Conservation (phyloP, 805 yeast species). For the Starmerella etchellsii region DNA sequence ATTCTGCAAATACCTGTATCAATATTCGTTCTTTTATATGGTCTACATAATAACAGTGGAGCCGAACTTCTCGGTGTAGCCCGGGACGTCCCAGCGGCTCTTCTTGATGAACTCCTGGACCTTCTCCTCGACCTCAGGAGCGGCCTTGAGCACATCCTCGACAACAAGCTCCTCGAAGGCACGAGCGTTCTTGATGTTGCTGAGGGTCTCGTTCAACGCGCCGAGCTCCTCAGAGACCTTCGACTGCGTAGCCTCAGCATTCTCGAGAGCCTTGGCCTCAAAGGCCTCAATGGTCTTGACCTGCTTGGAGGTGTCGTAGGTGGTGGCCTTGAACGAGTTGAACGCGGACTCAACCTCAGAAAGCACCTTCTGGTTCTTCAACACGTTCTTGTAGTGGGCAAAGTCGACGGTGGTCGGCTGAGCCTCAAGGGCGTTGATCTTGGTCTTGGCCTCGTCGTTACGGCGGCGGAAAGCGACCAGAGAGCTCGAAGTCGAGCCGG, state of each 20-base stretch:
- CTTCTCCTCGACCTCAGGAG: slow-evolving; percentile 96
- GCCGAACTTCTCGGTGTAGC: slow-evolving; percentile 97
- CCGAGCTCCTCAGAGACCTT: slow-evolving; percentile 76
- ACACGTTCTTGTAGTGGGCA: slow-evolving; percentile 57
- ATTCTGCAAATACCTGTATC: too few relatives aligned
- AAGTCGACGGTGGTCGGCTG: slow-evolving; percentile 76
- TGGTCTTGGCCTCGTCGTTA: slow-evolving; percentile 92
- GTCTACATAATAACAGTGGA: slow-evolving; percentile 75
- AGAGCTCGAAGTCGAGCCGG: slow-evolving; percentile 83
- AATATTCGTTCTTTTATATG: slow-evolving; percentile 3
- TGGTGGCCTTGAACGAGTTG: slow-evolving; percentile 63
- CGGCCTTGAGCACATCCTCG: slow-evolving; percentile 86
- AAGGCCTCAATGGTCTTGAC: slow-evolving; percentile 83
- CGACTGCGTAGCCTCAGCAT: slow-evolving; percentile 85
- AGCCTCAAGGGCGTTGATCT: slow-evolving; percentile 51
- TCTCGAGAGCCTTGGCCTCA: slow-evolving; percentile 89
- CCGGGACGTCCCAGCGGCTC: slow-evolving; percentile 97
- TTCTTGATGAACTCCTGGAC: slow-evolving; percentile 86
- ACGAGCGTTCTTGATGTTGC: slow-evolving; percentile 91
- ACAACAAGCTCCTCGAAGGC: slow-evolving; percentile 95
- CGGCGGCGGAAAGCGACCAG: slow-evolving; percentile 93
- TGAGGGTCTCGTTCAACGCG: slow-evolving; percentile 75
- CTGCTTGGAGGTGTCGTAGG: slow-evolving; percentile 79
- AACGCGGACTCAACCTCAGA: slow-evolving; percentile 70
- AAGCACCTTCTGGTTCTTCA: slow-evolving; percentile 71